Evolutionary conservation across 768 basidiomycete species (phyloP).

Genomic region (Jaapia argillacea): DNA sequence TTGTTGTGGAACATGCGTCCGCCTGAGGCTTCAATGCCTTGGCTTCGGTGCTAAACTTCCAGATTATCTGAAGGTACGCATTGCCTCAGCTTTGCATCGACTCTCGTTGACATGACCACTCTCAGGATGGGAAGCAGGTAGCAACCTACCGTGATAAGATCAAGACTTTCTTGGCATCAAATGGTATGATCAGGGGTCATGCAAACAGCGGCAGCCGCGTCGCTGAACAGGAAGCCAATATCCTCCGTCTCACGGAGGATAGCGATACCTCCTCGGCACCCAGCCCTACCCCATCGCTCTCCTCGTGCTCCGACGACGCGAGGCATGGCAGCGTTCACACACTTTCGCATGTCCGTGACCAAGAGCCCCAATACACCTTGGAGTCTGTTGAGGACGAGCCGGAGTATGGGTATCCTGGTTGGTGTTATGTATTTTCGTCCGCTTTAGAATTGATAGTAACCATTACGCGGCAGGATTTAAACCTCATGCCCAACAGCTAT

Average conservation of each 20-base stretch:
- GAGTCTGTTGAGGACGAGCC: too few species aligned
- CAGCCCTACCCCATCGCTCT: slow-evolving; percentile 35
- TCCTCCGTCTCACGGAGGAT: slow-evolving; percentile 42
- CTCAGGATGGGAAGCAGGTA: slow-evolving; percentile 62
- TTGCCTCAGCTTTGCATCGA: slow-evolving; percentile 5
- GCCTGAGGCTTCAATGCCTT: slow-evolving; percentile 75
- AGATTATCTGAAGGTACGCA: slow-evolving; percentile 72
- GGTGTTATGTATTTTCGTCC: too few species aligned
- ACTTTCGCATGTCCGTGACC: slow-evolving; percentile 22
- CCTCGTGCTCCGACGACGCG: slow-evolving; percentile 18
- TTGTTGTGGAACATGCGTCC: slow-evolving; percentile 65
- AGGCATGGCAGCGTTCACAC: slow-evolving; percentile 25
- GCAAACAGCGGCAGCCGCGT: slow-evolving; percentile 58
- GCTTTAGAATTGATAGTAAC: too few species aligned
- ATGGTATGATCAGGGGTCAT: slow-evolving; percentile 88
- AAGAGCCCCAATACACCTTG: neutral
- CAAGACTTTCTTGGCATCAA: slow-evolving; percentile 66
- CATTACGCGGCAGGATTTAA: too few species aligned
- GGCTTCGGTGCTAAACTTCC: slow-evolving; percentile 82
- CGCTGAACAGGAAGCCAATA: slow-evolving; percentile 43
- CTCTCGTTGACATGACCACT: slow-evolving; percentile 3
- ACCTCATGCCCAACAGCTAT: too few species aligned
- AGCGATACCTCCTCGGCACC: slow-evolving; percentile 31
- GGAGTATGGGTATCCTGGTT: too few species aligned
- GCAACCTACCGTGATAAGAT: slow-evolving; percentile 65